Evolutionary conservation across 83 land plant species (phyloP).

Genomic region (Thuja plicata): DNA sequence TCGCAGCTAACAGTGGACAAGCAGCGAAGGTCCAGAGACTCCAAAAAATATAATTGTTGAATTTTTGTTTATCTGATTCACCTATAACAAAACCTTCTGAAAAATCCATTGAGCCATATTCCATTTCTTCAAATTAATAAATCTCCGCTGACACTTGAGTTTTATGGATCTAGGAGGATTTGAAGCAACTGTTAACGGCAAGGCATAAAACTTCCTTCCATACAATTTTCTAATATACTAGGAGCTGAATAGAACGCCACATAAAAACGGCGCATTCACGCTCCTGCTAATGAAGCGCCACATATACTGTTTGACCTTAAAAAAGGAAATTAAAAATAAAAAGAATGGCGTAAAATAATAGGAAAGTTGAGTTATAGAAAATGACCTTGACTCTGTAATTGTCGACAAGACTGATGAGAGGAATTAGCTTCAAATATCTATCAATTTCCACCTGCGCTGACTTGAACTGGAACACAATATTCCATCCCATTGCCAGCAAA

Average conservation of each 20-base stretch:
- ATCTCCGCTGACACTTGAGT: background rate
- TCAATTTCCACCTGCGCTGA: slow-evolving; percentile 85
- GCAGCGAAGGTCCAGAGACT: background rate
- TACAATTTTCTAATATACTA: background rate
- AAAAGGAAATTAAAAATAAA: background rate
- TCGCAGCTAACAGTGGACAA: background rate
- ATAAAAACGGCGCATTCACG: background rate
- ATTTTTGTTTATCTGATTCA: background rate
- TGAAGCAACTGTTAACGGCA: background rate
- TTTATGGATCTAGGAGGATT: background rate
- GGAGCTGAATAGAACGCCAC: background rate
- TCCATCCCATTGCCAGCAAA: slow-evolving; percentile 95
- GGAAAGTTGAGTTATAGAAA: background rate
- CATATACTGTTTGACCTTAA: background rate
- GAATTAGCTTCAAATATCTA: slow-evolving; percentile 66
- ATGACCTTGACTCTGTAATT: slow-evolving; percentile 66
- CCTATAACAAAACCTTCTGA: background rate
- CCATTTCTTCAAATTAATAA: background rate
- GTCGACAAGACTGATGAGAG: slow-evolving; percentile 90
- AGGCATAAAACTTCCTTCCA: background rate
- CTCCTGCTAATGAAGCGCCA: background rate
- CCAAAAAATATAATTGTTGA: background rate
- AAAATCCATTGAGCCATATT: background rate
- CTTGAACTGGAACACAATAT: slow-evolving; percentile 82
- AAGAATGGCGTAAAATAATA: background rate